Conservation (phyloP, 352 stramenopile species). For the Phytophthora pistaciae region DNA sequence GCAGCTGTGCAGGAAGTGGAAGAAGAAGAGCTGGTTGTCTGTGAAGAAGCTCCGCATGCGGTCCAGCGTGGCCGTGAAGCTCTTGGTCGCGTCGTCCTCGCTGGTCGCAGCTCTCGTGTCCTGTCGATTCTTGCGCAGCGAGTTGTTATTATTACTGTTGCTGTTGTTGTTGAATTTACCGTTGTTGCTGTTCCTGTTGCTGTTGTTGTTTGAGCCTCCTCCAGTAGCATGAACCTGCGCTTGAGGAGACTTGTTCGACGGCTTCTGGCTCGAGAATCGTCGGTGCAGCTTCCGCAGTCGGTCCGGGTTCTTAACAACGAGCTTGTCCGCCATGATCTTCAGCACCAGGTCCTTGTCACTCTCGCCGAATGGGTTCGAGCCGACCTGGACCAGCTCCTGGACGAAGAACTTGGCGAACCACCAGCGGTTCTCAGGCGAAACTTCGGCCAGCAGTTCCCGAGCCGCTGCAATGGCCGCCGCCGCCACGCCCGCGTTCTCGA, state of each 20-base stretch:
- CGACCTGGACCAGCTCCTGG: conserved; percentile 71
- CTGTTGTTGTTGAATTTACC: conserved; percentile 18
- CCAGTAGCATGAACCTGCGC: conserved; percentile 1
- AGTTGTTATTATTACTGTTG: not conserved
- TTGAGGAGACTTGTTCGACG: conserved; percentile 28
- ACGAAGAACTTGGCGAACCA: conserved; percentile 86
- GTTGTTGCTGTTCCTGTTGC: conserved; percentile 10
- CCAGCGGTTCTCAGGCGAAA: conserved; percentile 67
- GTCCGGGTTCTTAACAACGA: conserved; percentile 72
- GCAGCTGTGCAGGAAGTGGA: conserved; percentile 71
- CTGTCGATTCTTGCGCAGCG: conserved; percentile 17
- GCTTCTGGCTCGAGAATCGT: conserved; percentile 70
- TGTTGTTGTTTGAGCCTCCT: conserved; percentile 4
- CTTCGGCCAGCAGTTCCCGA: conserved; percentile 44
- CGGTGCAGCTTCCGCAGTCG: conserved; percentile 75
- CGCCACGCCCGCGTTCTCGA: conserved; percentile 39
- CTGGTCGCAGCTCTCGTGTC: not conserved
- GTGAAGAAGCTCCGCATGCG: conserved; percentile 54
- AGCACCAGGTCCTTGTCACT: conserved; percentile 76
- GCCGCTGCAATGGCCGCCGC: conserved; percentile 39
- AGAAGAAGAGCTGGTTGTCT: conserved; percentile 83
- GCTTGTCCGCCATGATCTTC: conserved; percentile 78
- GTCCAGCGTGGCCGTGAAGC: conserved; percentile 35
- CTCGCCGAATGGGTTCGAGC: conserved; percentile 74
- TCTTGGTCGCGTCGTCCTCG: conserved; percentile 30